Percentiles rank a stretch among this genome's conserved stretches.
Evolutionary conservation across 352 stramenopile species (phyloP).

Genomic region (Phytophthora ohioensis): DNA sequence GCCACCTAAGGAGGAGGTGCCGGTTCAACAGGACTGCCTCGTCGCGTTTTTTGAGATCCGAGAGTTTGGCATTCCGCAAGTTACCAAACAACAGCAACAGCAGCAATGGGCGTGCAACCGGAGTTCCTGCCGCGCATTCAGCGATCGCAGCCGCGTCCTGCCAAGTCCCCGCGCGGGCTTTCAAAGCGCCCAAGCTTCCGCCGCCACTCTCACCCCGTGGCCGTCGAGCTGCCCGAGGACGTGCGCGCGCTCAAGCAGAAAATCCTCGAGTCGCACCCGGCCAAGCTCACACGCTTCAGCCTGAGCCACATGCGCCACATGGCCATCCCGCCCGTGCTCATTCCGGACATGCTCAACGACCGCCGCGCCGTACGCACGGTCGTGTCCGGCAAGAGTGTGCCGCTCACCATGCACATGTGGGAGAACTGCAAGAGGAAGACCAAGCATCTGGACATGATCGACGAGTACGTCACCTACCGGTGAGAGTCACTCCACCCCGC

Average conservation of each 20-base stretch:
- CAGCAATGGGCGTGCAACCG: constrained; percentile 43
- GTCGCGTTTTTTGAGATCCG: constrained; percentile 44
- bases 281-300: constrained; percentile 62
- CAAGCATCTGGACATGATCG: constrained; percentile 57
- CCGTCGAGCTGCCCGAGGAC: constrained; percentile 46
- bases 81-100: constrained; percentile 17
- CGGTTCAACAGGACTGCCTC: constrained; percentile 35
- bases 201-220: constrained; percentile 22
- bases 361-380: constrained; percentile 43
- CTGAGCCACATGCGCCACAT: constrained; percentile 58
- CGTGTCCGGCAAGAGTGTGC: constrained; percentile 57
- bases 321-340: constrained; percentile 56
- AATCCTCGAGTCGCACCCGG: constrained; percentile 53
- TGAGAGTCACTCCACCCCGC: constrained; percentile 13
- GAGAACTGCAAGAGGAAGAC: constrained; percentile 48
- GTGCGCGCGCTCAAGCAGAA: constrained; percentile 55
- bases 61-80: constrained; percentile 38
- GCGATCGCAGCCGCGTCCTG: constrained; percentile 27
- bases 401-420: constrained; percentile 61
- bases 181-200: constrained; percentile 39
- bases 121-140: constrained; percentile 34
- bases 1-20: not conserved
- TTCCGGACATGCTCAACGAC: constrained; percentile 51
- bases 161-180: constrained; percentile 35
- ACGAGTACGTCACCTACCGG: constrained; percentile 57